Evolutionary conservation across 2,329 filamentous ascomycete species (phyloP).

Genomic region (Fusarium anguioides): DNA sequence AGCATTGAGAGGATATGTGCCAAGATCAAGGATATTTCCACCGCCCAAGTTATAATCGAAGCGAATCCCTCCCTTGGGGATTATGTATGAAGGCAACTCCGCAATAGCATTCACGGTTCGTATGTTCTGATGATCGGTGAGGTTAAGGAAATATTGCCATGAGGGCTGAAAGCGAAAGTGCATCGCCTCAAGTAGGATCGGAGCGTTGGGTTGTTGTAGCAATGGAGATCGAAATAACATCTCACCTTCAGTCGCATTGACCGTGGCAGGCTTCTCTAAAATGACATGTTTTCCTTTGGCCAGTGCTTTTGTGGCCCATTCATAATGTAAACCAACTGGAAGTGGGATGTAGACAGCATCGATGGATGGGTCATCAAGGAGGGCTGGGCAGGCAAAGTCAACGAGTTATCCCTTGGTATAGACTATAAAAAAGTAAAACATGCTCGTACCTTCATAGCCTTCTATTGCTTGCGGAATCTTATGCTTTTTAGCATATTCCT

Average conservation of each 20-base stretch:
- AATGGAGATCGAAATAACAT: background rate
- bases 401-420: background rate
- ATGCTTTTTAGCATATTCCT: background rate
- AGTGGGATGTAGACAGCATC: constrained; percentile 5
- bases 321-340: background rate
- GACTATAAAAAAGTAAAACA: no score
- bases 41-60: background rate
- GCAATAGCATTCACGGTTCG: rapidly evolving
- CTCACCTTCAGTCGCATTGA: background rate
- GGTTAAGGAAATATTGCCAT: background rate
- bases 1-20: background rate
- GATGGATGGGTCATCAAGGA: background rate
- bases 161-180: constrained; percentile 2
- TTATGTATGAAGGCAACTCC: rapidly evolving
- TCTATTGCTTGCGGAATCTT: background rate
- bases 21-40: background rate
- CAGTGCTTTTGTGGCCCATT: background rate
- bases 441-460: background rate
- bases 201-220: background rate
- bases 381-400: background rate
- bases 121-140: background rate
- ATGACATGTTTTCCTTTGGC: background rate
- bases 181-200: background rate
- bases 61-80: background rate
- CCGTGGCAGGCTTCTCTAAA: background rate